A percentile compares a stretch with the other conserved stretches of the same genome.
These are phyloP conservation scores for Cornus suecica DNA, from an alignment of 148 eudicot species.

Conservation along the genomic window DNA sequence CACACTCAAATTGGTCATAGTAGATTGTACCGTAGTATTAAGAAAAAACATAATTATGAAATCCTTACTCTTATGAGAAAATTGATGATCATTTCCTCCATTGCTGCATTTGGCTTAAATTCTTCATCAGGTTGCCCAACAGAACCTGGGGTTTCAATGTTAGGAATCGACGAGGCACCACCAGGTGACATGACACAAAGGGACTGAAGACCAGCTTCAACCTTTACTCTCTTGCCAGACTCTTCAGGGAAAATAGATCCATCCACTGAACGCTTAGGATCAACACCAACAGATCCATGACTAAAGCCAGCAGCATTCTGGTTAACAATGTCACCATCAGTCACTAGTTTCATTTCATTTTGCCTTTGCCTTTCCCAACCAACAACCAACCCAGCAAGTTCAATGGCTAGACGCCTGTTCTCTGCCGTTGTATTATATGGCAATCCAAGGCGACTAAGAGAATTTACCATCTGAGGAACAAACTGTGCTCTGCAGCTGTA, in stretches of 20 bases:
- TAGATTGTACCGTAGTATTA: neutral
- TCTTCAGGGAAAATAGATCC: slow-evolving; percentile 69
- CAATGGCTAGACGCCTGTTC: slow-evolving; percentile 97
- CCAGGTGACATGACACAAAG: slow-evolving; percentile 94
- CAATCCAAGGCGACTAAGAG: slow-evolving; percentile 94
- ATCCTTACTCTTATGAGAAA: slow-evolving; percentile 80
- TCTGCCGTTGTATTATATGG: slow-evolving; percentile 90
- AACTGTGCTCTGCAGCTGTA: slow-evolving; percentile 97
- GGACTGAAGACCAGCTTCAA: slow-evolving; percentile 92
- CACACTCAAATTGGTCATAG: neutral
- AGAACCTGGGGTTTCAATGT: slow-evolving; percentile 89
- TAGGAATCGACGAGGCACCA: slow-evolving; percentile 80
- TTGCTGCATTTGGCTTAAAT: slow-evolving; percentile 99
- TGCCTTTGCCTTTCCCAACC: slow-evolving; percentile 98
- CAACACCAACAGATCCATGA: slow-evolving; percentile 47
- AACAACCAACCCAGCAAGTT: slow-evolving; percentile 98
- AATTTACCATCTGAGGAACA: slow-evolving; percentile 99
- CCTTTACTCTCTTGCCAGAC: slow-evolving; percentile 76
- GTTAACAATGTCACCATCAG: slow-evolving; percentile 45
- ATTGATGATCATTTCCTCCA: slow-evolving; percentile 99
- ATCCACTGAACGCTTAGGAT: slow-evolving; percentile 58
- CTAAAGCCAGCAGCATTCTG: slow-evolving; percentile 52
- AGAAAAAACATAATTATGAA: slow-evolving; percentile 3
- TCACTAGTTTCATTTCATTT: slow-evolving; percentile 69
- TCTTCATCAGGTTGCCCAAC: slow-evolving; percentile 94